Evolutionary conservation across 106 monocot genomes (phyloP).

Genomic region (Acorus gramineus): DNA sequence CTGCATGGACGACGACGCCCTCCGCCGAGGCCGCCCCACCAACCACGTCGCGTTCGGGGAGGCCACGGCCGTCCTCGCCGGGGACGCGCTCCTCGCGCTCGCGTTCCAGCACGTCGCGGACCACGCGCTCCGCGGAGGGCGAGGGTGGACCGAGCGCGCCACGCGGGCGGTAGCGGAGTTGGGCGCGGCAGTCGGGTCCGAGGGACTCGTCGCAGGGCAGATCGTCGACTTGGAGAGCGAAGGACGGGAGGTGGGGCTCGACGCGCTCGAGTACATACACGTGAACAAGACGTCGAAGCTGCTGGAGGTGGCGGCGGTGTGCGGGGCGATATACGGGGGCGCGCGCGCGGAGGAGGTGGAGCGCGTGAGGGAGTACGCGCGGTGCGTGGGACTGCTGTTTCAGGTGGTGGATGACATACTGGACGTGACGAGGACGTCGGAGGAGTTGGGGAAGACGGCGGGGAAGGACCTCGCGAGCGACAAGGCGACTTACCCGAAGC

Average conservation of each 20-base stretch:
- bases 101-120: too few relatives aligned
- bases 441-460: too few relatives aligned
- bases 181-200: not conserved
- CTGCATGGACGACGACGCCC: too few relatives aligned
- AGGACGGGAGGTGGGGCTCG: not conserved
- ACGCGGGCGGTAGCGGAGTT: constrained; percentile 1
- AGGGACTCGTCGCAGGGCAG: constrained; percentile 1
- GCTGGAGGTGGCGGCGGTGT: constrained; percentile 2
- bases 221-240: constrained; percentile 1
- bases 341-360: too few relatives aligned
- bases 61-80: too few relatives aligned
- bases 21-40: too few relatives aligned
- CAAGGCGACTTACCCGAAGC: not conserved
- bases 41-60: too few relatives aligned
- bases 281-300: not conserved
- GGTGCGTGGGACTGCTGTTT: not conserved
- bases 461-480: not conserved
- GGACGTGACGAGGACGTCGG: too few relatives aligned
- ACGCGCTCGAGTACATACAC: not conserved
- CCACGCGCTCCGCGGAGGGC: too few relatives aligned
- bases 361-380: not conserved
- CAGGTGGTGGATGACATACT: not conserved
- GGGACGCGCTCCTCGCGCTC: too few relatives aligned
- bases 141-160: not conserved
- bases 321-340: not conserved